Conservation (phyloP, 805 yeast genomes). For the Ogataea zsoltii region DNA sequence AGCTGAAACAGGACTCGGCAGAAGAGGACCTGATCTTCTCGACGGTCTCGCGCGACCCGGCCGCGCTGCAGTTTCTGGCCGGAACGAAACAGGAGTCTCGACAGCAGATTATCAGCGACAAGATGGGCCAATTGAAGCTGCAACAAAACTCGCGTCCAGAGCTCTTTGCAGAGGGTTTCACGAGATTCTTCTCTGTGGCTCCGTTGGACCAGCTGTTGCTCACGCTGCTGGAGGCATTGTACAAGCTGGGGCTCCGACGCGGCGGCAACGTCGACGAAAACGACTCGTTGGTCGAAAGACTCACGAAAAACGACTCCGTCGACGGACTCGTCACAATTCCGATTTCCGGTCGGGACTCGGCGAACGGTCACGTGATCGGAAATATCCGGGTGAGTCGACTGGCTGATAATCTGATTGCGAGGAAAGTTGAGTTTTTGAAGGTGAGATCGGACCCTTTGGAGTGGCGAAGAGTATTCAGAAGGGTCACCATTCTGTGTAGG, state of each 20-base stretch:
- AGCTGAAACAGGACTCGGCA: conserved; percentile 28
- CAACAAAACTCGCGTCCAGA: conserved; percentile 24
- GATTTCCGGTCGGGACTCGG: conserved; percentile 44
- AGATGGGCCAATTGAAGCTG: conserved; percentile 22
- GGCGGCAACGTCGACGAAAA: conserved; percentile 18
- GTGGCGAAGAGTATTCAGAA: conserved; percentile 68
- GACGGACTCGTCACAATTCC: conserved; percentile 39
- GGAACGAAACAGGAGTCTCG: conserved; percentile 20
- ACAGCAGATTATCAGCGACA: conserved; percentile 23
- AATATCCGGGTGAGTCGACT: conserved; percentile 43
- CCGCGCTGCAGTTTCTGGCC: conserved; percentile 46
- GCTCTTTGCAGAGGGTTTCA: conserved; percentile 44
- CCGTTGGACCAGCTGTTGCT: conserved; percentile 46
- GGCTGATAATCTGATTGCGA: conserved; percentile 39
- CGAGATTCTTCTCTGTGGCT: conserved; percentile 50
- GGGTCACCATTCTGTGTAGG: conserved; percentile 55
- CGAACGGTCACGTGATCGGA: conserved; percentile 48
- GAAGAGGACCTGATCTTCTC: conserved; percentile 38
- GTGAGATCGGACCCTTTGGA: conserved; percentile 69
- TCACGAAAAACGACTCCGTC: conserved; percentile 30
- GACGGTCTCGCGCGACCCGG: conserved; percentile 50
- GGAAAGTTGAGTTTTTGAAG: conserved; percentile 55
- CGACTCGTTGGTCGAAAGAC: conserved; percentile 21
- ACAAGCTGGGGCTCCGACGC: conserved; percentile 40
- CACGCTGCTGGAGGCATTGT: conserved; percentile 42